Percentiles rank a stretch among this genome's conserved stretches.
These are phyloP conservation scores for Phytophthora hibernalis DNA, from an alignment of 352 stramenopile species.

Conservation along the genomic window DNA sequence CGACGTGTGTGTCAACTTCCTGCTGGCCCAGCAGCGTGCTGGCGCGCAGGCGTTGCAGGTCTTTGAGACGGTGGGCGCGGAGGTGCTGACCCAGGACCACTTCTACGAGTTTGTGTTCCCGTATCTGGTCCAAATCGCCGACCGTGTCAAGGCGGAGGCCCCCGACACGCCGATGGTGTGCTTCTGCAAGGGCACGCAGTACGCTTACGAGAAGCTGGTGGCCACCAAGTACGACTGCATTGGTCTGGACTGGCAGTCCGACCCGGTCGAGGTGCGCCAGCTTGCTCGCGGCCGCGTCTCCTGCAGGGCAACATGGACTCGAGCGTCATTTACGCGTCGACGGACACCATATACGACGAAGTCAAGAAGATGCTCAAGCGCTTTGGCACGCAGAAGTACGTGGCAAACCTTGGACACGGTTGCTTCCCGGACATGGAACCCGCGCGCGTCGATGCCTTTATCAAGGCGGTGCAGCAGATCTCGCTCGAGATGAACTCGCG, in stretches of 20 bases:
- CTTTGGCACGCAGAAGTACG: slow-evolving; percentile 95
- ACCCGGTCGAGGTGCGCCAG: slow-evolving; percentile 89
- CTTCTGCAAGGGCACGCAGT: slow-evolving; percentile 88
- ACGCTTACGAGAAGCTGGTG: slow-evolving; percentile 76
- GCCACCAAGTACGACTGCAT: slow-evolving; percentile 95
- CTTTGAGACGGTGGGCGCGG: slow-evolving; percentile 97
- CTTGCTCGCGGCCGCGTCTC: slow-evolving; percentile 73
- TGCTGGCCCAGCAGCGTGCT: slow-evolving; percentile 93
- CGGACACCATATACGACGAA: slow-evolving; percentile 85
- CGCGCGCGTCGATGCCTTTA: slow-evolving; percentile 94
- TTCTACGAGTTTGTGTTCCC: slow-evolving; percentile 97
- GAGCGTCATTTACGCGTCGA: slow-evolving; percentile 85
- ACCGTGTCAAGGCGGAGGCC: slow-evolving; percentile 75
- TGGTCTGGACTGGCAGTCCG: slow-evolving; percentile 93
- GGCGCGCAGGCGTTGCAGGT: slow-evolving; percentile 96
- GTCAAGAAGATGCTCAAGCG: slow-evolving; percentile 94
- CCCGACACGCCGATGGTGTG: slow-evolving; percentile 79
- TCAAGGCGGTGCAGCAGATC: slow-evolving; percentile 96
- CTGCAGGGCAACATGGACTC: slow-evolving; percentile 96
- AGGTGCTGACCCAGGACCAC: slow-evolving; percentile 93
- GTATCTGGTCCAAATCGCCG: slow-evolving; percentile 85
- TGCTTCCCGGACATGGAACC: slow-evolving; percentile 97
- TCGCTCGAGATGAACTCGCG: slow-evolving; percentile 88
- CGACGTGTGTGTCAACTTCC: slow-evolving; percentile 96
- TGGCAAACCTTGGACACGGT: slow-evolving; percentile 98